Base-by-base conservation (phyloP, 1,284 basidiomycete species). In the Naganishia cerealis region DNA sequence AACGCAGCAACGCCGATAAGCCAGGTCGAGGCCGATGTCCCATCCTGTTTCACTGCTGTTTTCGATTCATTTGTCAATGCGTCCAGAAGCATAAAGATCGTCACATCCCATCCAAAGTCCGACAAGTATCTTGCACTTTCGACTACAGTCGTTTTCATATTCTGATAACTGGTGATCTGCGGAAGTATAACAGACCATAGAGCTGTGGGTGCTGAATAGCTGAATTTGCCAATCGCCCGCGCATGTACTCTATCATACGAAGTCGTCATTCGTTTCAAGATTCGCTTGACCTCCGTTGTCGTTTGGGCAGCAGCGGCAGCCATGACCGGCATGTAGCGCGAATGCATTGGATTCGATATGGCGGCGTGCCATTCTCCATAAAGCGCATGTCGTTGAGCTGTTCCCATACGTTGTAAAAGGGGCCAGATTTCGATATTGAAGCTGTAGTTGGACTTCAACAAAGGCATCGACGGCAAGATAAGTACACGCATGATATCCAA, bases 121-220 rank as follows among this genome's bases (percentile, higher is more conserved):
- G 91, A 93, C 70, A 94, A 86, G 81, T 91, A 96, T 75, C 90
- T 86, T 72, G 94, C 84, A n/a, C 90, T 89, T 73, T 94, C 92
- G 46, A 98, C 90, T 66, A 99, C 88, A 39, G 93, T 91, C 55
- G 86, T 86, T 18, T 92, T 92, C 70, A 99, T 83, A 78, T 98
- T 99, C 75, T 96, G 92, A 77, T 99, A 99, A 21, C 92, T 89
- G 87, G 94, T 94, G 68, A 98, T 90, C 81, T 99, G 96, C 72
- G 90, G 88, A 61, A 99, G 88, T 0, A 91, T 92, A 69, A 91
- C 90, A 16, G 86, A 82, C 82, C 98, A 99, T 74, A 99, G 88
- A 63, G 95, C 89, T 72, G 87, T 90, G 2, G 96, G 96, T 76
- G 98, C 96, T 15, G 91, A 90, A 77, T 97, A 93, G 6, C 91